Conservation (phyloP, 1,284 basidiomycete species). For the Schizophyllum commune region DNA sequence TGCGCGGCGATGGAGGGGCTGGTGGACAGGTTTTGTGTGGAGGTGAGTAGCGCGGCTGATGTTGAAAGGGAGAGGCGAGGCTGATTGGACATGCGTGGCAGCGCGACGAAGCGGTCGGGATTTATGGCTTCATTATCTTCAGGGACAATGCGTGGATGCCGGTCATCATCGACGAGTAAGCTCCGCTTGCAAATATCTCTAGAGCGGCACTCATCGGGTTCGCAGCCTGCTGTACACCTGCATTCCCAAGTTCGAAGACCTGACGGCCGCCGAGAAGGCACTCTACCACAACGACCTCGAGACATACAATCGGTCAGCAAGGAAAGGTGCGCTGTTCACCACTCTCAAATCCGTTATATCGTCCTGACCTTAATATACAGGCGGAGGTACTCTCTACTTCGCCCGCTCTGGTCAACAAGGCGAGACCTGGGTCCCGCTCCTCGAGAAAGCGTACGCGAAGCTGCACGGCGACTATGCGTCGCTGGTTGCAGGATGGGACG, state of each 20-base stretch:
- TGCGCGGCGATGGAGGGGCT: conserved; percentile 26
- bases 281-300: conserved; percentile 43
- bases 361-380: no score
- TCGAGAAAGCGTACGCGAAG: conserved; percentile 52
- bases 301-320: conserved; percentile 34
- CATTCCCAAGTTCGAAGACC: conserved; percentile 44
- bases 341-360: no score
- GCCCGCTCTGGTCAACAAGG: conserved; percentile 36
- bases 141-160: conserved; percentile 26
- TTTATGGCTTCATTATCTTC: conserved; percentile 34
- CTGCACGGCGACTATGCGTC: conserved; percentile 40
- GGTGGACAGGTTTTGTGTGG: conserved; percentile 34
- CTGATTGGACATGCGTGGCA: conserved; percentile 6
- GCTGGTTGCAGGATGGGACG: conserved; percentile 30
- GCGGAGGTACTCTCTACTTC: conserved; percentile 42
- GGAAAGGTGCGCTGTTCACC: conserved; percentile 23
- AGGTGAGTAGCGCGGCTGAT: conserved; percentile 14
- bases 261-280: conserved; percentile 29
- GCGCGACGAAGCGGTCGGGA: conserved; percentile 29
- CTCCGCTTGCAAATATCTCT: neutral
- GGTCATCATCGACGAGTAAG: conserved; percentile 25
- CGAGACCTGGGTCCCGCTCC: conserved; percentile 47
- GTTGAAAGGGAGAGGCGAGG: neutral
- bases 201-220: neutral
- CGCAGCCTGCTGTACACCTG: conserved; percentile 32